These are phyloP conservation scores for Pseudogymnoascus sp. DNA, from an alignment of 2,329 filamentous ascomycete genomes.

Conservation along the genomic window DNA sequence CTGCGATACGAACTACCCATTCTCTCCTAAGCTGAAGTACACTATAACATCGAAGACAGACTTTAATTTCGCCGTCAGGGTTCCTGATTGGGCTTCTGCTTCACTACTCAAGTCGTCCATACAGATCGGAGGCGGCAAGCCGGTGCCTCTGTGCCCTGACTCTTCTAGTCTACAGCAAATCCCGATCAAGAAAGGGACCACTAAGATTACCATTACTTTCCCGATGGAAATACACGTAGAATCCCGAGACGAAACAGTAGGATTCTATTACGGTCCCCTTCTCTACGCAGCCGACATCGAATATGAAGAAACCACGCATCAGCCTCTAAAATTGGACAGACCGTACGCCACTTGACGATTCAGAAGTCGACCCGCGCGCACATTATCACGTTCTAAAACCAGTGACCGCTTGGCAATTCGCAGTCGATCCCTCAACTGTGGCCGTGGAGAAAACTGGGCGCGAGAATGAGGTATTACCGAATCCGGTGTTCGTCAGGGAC, in stretches of 20 bases:
- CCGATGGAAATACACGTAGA: constrained; percentile 19
- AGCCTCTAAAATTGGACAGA: constrained; percentile 22
- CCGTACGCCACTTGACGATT: constrained; percentile 22
- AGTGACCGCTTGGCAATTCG: constrained; percentile 25
- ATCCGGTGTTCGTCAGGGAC: constrained; percentile 27
- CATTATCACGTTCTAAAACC: constrained; percentile 33
- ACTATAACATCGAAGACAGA: constrained; percentile 21
- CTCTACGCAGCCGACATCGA: constrained; percentile 37
- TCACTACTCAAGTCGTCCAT: constrained; percentile 6
- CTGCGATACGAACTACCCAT: constrained; percentile 41
- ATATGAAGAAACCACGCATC: constrained; percentile 21
- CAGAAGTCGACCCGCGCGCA: constrained; percentile 18
- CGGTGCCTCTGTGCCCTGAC: not conserved
- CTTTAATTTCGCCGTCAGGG: constrained; percentile 22
- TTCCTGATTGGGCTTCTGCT: constrained; percentile 19
- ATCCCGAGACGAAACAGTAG: constrained; percentile 31
- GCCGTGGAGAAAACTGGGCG: constrained; percentile 24
- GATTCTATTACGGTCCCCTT: constrained; percentile 38
- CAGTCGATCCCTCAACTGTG: constrained; percentile 31
- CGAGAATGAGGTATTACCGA: constrained; percentile 16
- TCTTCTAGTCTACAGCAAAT: constrained; percentile 10
- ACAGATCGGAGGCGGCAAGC: constrained; percentile 2
- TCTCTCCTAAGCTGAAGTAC: constrained; percentile 24
- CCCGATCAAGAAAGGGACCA: constrained; percentile 11
- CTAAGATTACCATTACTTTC: constrained; percentile 16